Base-by-base conservation (phyloP, 257 asterid species). In the Forsythia viridissima region DNA sequence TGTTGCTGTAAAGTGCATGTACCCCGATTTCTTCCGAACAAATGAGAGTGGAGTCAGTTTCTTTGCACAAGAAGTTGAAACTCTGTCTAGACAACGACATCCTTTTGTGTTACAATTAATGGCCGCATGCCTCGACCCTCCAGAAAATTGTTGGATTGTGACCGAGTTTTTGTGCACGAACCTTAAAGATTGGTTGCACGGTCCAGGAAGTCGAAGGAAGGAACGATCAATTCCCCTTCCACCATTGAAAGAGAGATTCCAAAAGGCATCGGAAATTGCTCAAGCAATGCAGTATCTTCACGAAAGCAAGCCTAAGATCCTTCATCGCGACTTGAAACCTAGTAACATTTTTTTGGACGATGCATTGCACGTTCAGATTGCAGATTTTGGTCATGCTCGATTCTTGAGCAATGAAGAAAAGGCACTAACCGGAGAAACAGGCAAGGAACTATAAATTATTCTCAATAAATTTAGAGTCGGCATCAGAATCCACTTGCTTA, bases 261-360 rank as follows among this genome's bases (percentile, higher is more conserved):
- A 30, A 3, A 90, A 83, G 81, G 98, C 93, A 8, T 5, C 88
- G 13, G 93, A 93, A 86, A 88, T 93, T 51, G 78, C 91, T 3
- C 98, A 91, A 41, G 98, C 94, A n/a, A 90, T 91, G 97, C 98
- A 93, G 61, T 91, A 91, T 76, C 90, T 93, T 12, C 96, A 93
- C 18, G 93, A 84, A 21, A 88, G 86, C 65, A 86, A 74, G 73
- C 98, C 97, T 4, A 90, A 71, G 89, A 84, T 89, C 52, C 83
- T 91, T 38, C 98, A 93, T 34, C 93, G 97, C 0, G 98, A 93
- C 63, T 69, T 93, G 70, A 93, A 93, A 78, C 97, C 95, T 4
- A 91, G 92, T 15, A 93, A 93, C 75, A 84, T 93, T 21, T 93
- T 93, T 77, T 66, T 93, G 84, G 97, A 93, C 52, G 87, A 84